Base-by-base conservation (phyloP, 352 stramenopile species). In the Globisporangium cylindrosporum region DNA sequence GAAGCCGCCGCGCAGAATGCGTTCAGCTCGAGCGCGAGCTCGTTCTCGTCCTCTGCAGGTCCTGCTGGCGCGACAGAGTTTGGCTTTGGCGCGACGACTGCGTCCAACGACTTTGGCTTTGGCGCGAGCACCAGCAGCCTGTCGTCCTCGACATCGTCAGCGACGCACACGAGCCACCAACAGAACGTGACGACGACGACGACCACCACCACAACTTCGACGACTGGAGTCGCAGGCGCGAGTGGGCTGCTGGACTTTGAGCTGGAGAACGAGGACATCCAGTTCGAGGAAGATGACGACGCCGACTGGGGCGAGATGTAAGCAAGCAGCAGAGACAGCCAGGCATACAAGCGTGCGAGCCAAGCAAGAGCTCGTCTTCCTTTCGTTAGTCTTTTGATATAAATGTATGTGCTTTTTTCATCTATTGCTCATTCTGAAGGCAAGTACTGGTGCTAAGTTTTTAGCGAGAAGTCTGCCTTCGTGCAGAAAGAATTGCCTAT, bases 231-330 rank as follows among this genome's bases (percentile, higher is more conserved):
- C 4, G 54, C 54, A 7, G 54, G 12, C 7, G 25, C 54, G 27
- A 43, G 27, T 24, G 80, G 82, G n/a, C 57, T 92, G 66, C 68
- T 94, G 43, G 86, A 94, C 71, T 94, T 92, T 71, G 84, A 92
- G 63, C 51, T 91, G 55, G 79, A 86, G 32, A 90, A 86, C 67
- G 81, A 85, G n/a, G 83, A 91, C 57, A 78, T 92, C 49, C 73
- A 89, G 49, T 92, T 92, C 67, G 83, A 92, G 54, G 86, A 93
- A 59, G 84, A 94, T 41, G 86, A 94, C 62, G 86, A 94, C 55
- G 82, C 81, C 41, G 86, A 94, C 67, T 94, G 86, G 86, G 86
- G 86, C 25, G 86, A 94, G 65, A 94, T 94, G 86, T 94, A 86
- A 70, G 25, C 29, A 32, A 32, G 29, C 29, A 32, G 53, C 38